Conservation (phyloP, 2,329 filamentous ascomycete species). For the Alternaria gansuensis region DNA sequence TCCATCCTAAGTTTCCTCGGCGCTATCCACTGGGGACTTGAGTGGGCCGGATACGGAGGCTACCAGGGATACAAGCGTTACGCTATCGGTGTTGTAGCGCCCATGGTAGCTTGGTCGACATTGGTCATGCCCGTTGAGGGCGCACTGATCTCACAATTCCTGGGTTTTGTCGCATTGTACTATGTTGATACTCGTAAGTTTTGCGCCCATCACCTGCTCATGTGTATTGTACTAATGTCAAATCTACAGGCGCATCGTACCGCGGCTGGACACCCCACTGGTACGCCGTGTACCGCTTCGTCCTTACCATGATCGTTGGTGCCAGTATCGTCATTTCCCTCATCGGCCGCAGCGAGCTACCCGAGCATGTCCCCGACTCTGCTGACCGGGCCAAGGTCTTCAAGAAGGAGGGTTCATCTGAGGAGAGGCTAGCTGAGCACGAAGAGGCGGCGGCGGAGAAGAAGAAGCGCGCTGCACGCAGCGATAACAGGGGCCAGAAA, state of each 20-base stretch:
- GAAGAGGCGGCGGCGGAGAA: conserved; percentile 38
- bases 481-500: conserved; percentile 27
- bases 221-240: neutral
- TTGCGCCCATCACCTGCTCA: neutral
- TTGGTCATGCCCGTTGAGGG: conserved; percentile 84
- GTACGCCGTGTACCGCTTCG: conserved; percentile 91
- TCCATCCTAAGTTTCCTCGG: conserved; percentile 94
- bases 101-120: conserved; percentile 88
- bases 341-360: conserved; percentile 82
- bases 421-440: conserved; percentile 44
- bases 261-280: conserved; percentile 82
- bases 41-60: conserved; percentile 76
- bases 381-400: conserved; percentile 61
- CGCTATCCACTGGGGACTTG: conserved; percentile 91
- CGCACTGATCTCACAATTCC: conserved; percentile 85
- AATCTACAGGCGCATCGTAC: conserved; percentile 64
- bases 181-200: conserved; percentile 71
- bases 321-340: conserved; percentile 80
- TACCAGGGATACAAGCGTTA: conserved; percentile 80
- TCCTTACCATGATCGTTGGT: conserved; percentile 89
- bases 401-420: conserved; percentile 44
- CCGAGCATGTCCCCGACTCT: conserved; percentile 58
- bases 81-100: conserved; percentile 79
- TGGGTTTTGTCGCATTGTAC: conserved; percentile 85
- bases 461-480: conserved; percentile 38